Base-by-base conservation (phyloP, 2,329 filamentous ascomycete species). In the Aspergillus sp. region DNA sequence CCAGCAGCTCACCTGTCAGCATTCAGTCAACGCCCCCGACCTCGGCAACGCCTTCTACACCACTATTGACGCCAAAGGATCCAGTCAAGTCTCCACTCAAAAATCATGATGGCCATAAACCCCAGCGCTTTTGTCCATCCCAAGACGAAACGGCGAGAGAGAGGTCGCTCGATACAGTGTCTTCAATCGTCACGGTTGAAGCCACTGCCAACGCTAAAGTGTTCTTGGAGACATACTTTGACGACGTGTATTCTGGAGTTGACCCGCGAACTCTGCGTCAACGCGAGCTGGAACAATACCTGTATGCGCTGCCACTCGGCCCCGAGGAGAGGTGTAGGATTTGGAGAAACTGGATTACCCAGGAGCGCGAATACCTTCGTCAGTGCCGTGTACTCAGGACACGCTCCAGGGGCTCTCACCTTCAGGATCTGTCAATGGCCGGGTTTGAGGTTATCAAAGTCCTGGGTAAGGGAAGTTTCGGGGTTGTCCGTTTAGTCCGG, bases 391-490 rank as follows among this genome's bases (percentile, higher is more conserved):
- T 82, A 0, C 77, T 95, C 64, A 90, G 89, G 63, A 79, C 83
- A 10, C 83, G 80, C 42, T 83, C 81, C 14, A 13, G 14, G 14
- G 76, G 67, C 25, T 16, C 45, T 42, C 51, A 49, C 19, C 63
- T 56, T 58, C 67, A 73, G n/a, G 74, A 76, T 21, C 72, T 81
- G 58, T 77, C 78, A 41, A 68, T 81, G 19, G 81, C 84, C 7
- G 83, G 85, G n/a, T 97, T 93, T 64, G 88, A 96, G 58, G 79
- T 87, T 11, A 74, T 97, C 25, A 89, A 91, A 60, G 80, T 95
- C 16, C 79, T 97, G 4, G 92, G 94, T 0, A 96, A 94, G 68
- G 93, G 94, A 7, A 97, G 92, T 66, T 99, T 97, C 72, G 93
- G 94, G 0, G 87, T 96, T 20, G 94, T 99, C 14, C 84, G 88